Evolutionary conservation across 1,284 basidiomycete species (phyloP).

Genomic region (Marasmius fiardii): DNA sequence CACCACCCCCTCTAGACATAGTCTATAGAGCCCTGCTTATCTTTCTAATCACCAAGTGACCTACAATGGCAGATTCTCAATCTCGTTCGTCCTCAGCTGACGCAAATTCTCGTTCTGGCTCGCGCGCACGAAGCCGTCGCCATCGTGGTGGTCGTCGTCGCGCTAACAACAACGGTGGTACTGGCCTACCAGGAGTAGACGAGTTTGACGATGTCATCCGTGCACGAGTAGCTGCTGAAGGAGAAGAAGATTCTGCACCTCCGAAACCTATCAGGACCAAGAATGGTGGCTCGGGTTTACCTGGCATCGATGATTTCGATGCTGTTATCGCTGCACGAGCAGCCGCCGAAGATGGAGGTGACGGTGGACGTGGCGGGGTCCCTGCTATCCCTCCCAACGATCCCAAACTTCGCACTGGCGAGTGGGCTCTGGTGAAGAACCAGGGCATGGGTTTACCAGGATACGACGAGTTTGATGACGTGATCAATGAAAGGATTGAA

Average conservation of each 20-base stretch:
- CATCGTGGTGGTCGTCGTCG: neutral
- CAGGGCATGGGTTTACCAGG: neutral
- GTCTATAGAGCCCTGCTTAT: too few relatives aligned
- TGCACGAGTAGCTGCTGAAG: neutral
- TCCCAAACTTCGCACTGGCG: neutral
- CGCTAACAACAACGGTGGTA: neutral
- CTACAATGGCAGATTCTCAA: neutral
- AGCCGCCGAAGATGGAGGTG: neutral
- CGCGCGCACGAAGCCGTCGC: neutral
- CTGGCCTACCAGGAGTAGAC: neutral
- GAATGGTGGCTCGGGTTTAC: neutral
- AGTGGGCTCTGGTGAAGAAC: neutral
- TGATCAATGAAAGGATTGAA: neutral
- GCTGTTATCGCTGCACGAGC: neutral
- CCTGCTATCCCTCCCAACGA: neutral
- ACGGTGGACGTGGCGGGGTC: neutral
- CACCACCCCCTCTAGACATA: too few relatives aligned
- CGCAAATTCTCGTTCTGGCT: neutral
- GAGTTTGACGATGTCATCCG: neutral
- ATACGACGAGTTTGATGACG: conserved; percentile 1
- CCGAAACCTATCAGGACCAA: neutral
- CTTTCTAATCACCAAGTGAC: too few relatives aligned
- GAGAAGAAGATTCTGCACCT: neutral
- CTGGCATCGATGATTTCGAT: neutral
- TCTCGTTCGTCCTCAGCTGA: neutral